Conservation (phyloP, 768 basidiomycete species). For the Boletus pseudo-olivaceus region DNA sequence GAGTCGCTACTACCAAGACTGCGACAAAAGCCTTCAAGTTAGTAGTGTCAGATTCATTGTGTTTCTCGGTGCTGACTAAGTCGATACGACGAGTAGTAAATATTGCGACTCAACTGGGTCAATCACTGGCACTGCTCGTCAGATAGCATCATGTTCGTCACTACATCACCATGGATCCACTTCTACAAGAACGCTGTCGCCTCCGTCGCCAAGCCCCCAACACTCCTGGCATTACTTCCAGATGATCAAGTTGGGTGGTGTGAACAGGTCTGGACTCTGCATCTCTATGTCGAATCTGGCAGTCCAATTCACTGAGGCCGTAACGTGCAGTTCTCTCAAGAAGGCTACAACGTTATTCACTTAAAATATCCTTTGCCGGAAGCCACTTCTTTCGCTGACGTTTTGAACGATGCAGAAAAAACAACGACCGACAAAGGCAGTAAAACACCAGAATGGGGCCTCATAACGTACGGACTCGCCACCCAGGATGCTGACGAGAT, state of each 20-base stretch:
- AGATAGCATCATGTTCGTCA: conserved; percentile 2
- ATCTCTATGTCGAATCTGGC: background rate
- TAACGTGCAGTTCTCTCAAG: conserved; percentile 33
- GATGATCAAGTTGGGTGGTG: conserved; percentile 35
- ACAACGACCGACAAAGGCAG: conserved; percentile 6
- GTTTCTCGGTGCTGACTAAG: no score
- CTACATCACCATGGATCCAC: conserved; percentile 10
- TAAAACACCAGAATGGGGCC: conserved; percentile 22
- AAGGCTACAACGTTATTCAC: conserved; percentile 38
- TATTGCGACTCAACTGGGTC: no score
- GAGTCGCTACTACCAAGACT: background rate
- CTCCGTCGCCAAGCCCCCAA: conserved; percentile 29
- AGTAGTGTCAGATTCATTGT: no score
- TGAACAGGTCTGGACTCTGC: conserved; percentile 31
- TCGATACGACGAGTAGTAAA: no score
- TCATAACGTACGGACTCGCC: conserved; percentile 32
- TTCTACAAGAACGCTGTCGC: conserved; percentile 27
- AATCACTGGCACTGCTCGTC: background rate
- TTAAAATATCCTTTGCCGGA: conserved; percentile 24
- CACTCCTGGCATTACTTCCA: conserved; percentile 30
- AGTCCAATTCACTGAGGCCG: background rate
- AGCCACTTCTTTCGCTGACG: conserved; percentile 13
- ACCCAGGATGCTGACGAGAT: conserved; percentile 21
- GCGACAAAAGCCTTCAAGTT: background rate
- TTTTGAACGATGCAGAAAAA: conserved; percentile 15